A percentile compares a stretch with the other conserved stretches of the same genome.
These are phyloP conservation scores for Porcisia deanei DNA, from an alignment of 208 protist genomes.

Conservation along the genomic window DNA sequence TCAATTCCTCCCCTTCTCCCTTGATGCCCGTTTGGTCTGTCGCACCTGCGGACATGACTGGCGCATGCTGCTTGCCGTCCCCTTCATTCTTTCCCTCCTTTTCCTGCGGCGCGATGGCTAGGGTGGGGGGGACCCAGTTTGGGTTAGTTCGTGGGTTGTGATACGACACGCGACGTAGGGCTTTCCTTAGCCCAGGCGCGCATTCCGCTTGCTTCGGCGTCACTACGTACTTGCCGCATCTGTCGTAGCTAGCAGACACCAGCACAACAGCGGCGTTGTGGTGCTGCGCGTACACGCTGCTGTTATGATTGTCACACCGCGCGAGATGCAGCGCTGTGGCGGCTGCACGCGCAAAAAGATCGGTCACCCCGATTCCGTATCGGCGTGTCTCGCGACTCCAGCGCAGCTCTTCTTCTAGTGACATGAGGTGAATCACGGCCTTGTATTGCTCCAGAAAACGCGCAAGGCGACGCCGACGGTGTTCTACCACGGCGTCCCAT, in stretches of 20 bases:
- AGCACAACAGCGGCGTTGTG: constrained; percentile 33
- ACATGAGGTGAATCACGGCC: constrained; percentile 76
- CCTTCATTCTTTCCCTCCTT: not conserved
- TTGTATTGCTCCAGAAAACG: constrained; percentile 66
- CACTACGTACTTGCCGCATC: constrained; percentile 70
- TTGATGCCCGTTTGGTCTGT: not conserved
- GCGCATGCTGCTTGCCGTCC: not conserved
- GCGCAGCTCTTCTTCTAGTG: constrained; percentile 72
- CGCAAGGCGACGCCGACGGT: constrained; percentile 45
- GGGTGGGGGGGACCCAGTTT: constrained; percentile 63
- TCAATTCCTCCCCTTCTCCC: not conserved
- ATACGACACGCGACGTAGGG: constrained; percentile 63
- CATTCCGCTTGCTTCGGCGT: constrained; percentile 37
- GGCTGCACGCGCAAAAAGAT: constrained; percentile 57
- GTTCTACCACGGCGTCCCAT: constrained; percentile 45
- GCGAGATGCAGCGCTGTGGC: constrained; percentile 75
- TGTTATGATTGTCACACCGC: constrained; percentile 30
- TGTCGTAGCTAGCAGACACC: constrained; percentile 54
- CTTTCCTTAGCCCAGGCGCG: constrained; percentile 32
- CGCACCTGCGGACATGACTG: not conserved
- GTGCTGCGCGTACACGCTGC: constrained; percentile 35
- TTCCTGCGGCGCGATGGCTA: constrained; percentile 37
- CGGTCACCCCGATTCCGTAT: constrained; percentile 66
- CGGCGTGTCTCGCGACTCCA: constrained; percentile 70
- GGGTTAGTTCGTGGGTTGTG: constrained; percentile 81